These are phyloP conservation scores for Schizosaccharomyces versatilis DNA, from an alignment of 1,139 yeast genomes.

Conservation along the genomic window DNA sequence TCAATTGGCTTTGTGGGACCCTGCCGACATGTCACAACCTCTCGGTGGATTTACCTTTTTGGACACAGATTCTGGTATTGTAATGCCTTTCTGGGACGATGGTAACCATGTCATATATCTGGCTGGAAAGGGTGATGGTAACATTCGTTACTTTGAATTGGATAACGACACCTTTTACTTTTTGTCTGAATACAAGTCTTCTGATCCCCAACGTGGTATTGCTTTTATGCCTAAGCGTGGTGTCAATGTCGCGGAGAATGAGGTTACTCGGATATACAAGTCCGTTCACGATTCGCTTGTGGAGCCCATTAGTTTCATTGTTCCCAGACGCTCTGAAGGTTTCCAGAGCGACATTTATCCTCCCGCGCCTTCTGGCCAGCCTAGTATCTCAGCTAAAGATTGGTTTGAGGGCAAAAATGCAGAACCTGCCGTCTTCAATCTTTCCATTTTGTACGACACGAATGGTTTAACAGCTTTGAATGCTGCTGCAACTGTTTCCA, in stretches of 20 bases:
- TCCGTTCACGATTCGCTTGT: slow-evolving; percentile 60
- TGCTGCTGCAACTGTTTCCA: neutral
- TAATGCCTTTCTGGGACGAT: slow-evolving; percentile 75
- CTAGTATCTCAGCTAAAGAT: slow-evolving; percentile 60
- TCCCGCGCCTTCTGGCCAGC: slow-evolving; percentile 58
- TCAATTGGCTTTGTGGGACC: slow-evolving; percentile 85
- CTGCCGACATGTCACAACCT: slow-evolving; percentile 45
- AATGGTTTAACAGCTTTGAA: neutral
- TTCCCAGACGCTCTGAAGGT: slow-evolving; percentile 80
- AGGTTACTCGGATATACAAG: slow-evolving; percentile 44
- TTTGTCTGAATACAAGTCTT: slow-evolving; percentile 65
- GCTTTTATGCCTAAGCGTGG: slow-evolving; percentile 69
- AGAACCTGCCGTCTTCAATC: slow-evolving; percentile 29
- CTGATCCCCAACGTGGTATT: slow-evolving; percentile 89
- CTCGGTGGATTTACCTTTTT: slow-evolving; percentile 68
- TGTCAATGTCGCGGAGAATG: slow-evolving; percentile 63
- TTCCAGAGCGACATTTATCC: slow-evolving; percentile 88
- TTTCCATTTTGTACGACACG: neutral
- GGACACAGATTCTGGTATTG: slow-evolving; percentile 80
- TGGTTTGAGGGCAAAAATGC: slow-evolving; percentile 60
- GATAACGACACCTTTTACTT: slow-evolving; percentile 70
- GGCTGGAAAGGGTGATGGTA: slow-evolving; percentile 93
- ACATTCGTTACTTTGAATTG: slow-evolving; percentile 51
- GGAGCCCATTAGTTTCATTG: slow-evolving; percentile 78
- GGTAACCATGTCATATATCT: slow-evolving; percentile 59